Base-by-base conservation (phyloP, 805 yeast species). In the Nakazawaea siamensis region DNA sequence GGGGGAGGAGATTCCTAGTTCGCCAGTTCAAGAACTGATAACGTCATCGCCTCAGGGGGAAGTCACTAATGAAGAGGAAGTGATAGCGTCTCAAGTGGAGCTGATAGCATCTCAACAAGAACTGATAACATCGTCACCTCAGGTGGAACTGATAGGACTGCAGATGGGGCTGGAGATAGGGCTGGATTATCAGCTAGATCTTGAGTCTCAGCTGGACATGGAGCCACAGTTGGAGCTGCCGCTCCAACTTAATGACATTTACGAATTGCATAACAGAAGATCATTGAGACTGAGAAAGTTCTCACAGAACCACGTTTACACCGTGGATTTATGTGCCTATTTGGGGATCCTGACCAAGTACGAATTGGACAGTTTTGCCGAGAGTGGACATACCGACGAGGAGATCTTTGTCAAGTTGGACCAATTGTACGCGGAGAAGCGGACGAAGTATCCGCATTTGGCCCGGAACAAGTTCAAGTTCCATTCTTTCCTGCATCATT, bases 231-330 rank as follows among this genome's bases (percentile, higher is more conserved):
- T 21, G 24, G 11, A 21, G 11, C 11, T 8, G 24, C 8, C 11
- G 8, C 24, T 21, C 11, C 11, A 21, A 9, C 24, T 21, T 9
- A 9, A 9, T 11, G 11, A 21, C 8, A 11, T 21, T 21, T 11
- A 9, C 24, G 10, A 21, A 21, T 21, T 21, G 20, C 8, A n/a
- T n/a, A 6, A 28, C 13, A 28, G 27, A 10, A 45, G 55, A 31
- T 40, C 57, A 29, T 47, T 54, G 2, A 39, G 60, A 31, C 43
- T 47, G 2, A 54, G 50, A 27, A 54, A 48, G 26, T 56, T 54
- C 31, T 48, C 58, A 2, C 61, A 56, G 36, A 52, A 52, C 24
- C 60, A 59, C 39, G 58, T 58, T 2, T 59, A 57, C 38, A 48
- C 57, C 9, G 53, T 58, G 2, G 63, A 59, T 35, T 45, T 51